Evolutionary conservation across 495 filamentous ascomycete genomes (phyloP), one percentile per base, ranked within the genome.

Genomic region (Friedmanniomyces simplex): DNA sequence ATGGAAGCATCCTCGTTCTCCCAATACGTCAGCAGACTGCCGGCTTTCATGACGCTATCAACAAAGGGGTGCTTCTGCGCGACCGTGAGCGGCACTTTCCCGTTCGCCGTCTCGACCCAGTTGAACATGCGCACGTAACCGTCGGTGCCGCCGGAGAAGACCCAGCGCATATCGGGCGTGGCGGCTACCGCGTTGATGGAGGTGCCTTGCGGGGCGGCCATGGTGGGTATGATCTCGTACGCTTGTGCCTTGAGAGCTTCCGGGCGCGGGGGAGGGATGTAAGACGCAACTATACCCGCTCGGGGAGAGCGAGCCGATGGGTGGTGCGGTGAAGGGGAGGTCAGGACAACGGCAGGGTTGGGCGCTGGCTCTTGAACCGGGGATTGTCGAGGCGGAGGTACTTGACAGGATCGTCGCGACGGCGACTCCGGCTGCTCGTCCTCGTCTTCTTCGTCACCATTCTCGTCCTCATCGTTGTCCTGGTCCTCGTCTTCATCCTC

Each of bases 1-100:
- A 60, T 11, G 2, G 41, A 82, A 77, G 58, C 80, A 28, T 77
- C 80, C 59, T 86, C 82, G 67, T 96, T 97, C 67, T 94, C 94
- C 93, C 94, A 99, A 68, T 97, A 98, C 65, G 85, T 93, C 79
- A 95, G 81, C 52, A 96, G 71, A 16, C 95, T 82, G 0, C 91
- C 93, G 13, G 90, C 90, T 69, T 96, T 97, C 39, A 88, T 86
- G 16, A 99, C 93, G 60, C 87, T 95, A 66, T 99, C 93, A 34
- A 99, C 93, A 63, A 97, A 99, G 0, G 94, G 93, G 72, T 99
- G 93, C 50, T 87, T 75, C 73, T 99, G 93, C 41, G 93, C 93
- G 8, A 99, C 93, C 0, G 93, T 99, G 62, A 99, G 74, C 69
- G 90, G 85, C 32, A 88, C 81, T 69, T 95, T 96, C 60, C 89